A percentile compares a stretch with the other conserved stretches of the same genome.
These are phyloP conservation scores for Rhizopogon roseolus DNA, from an alignment of 768 basidiomycete species.

Conservation along the genomic window DNA sequence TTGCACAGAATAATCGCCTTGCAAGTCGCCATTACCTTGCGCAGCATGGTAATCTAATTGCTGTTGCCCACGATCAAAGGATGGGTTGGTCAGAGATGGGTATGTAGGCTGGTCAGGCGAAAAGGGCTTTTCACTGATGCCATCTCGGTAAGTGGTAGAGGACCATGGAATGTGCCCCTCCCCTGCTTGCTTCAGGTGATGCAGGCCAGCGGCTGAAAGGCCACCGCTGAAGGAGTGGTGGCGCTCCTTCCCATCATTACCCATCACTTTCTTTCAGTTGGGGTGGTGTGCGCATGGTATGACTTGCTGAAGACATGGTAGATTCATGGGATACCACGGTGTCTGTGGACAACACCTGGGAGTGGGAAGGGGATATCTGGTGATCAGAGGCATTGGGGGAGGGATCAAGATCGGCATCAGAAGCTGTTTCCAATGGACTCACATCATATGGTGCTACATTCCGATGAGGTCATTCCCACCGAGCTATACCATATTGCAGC, in stretches of 20 bases:
- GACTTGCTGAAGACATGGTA: slow-evolving; percentile 44
- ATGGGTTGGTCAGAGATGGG: slow-evolving; percentile 58
- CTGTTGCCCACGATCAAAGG: slow-evolving; percentile 48
- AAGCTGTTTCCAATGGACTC: slow-evolving; percentile 71
- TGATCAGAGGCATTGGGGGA: slow-evolving; percentile 69
- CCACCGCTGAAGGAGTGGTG: slow-evolving; percentile 82
- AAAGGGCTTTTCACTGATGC: slow-evolving; percentile 36
- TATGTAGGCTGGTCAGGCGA: slow-evolving; percentile 46
- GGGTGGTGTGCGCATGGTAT: slow-evolving; percentile 50
- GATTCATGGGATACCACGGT: slow-evolving; percentile 61
- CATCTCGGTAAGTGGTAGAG: slow-evolving; percentile 46
- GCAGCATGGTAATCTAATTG: slow-evolving; percentile 47
- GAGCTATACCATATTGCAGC: too few relatives aligned
- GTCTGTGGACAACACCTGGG: slow-evolving; percentile 81
- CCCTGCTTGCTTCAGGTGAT: slow-evolving; percentile 68
- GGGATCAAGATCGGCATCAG: slow-evolving; percentile 66
- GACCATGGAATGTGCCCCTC: slow-evolving; percentile 43
- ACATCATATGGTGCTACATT: slow-evolving; percentile 54
- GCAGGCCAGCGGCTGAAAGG: slow-evolving; percentile 66
- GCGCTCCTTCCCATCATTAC: slow-evolving; percentile 64
- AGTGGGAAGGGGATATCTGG: slow-evolving; percentile 64
- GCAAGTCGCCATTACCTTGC: slow-evolving; percentile 23
- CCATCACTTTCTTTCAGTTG: slow-evolving; percentile 48
- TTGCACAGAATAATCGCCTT: slow-evolving; percentile 53
- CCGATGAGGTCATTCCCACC: too few relatives aligned